Evolutionary conservation across 1,284 basidiomycete genomes (phyloP), one percentile per base, ranked within the genome.

Genomic region (Rhizoctonia solani): DNA sequence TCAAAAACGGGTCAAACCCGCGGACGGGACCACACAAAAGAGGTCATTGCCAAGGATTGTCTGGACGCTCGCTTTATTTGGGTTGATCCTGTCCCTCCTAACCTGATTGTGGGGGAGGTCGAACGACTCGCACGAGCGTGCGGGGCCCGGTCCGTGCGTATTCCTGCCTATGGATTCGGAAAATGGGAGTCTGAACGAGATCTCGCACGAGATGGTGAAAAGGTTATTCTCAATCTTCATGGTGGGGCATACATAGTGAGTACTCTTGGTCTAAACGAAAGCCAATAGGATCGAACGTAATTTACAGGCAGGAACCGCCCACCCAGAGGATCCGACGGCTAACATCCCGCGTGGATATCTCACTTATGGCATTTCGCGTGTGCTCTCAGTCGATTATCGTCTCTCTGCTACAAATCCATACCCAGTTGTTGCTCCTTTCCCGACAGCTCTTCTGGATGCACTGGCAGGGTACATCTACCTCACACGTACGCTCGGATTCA

Each of bases 391-490:
- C 42, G 83, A 84, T 70, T 84, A 85, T 72, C 80, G 83, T 2
- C 77, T 83, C 8, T 83, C 81, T 44, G 77, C 78, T 1, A 70
- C 72, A 6, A 76, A 74, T 2, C 75, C 76, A 19, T 72, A 71
- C 46, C 70, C 68, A 37, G 37, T 72, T 34, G 59, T 68, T 19
- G 75, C 77, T 68, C 79, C 86, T 0, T 88, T 88, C 79, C 87
- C 88, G 0, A 76, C 86, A 0, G 85, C 86, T 16, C 77, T 89
- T 0, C 73, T 88, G 3, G 87, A 89, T 70, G 83, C 83, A 0
- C 77, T 88, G 14, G 81, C 85, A 0, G 84, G 83, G 0, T 89
- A 88, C 74, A 77, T 80, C 58, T 85, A 88, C 72, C 81, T 88
- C 6, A 80, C 87, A 30, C 70, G 78, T 50, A 53, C 5, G 30